Evolutionary conservation across 2,329 filamentous ascomycete species (phyloP).

Genomic region (Colletotrichum lupini): DNA sequence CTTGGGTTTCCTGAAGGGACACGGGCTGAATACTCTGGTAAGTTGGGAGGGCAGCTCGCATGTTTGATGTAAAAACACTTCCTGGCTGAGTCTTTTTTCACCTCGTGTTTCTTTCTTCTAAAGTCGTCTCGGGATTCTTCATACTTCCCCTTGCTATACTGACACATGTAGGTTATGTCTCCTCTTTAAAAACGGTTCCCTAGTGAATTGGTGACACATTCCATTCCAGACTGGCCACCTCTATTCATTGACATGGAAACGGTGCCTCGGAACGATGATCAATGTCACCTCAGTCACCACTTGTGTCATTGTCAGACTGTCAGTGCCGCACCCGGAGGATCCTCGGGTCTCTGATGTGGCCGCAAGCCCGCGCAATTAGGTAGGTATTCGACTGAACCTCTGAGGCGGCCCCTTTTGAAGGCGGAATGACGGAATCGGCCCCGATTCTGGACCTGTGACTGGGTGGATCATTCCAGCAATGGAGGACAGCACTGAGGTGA

Average conservation of each 20-base stretch:
- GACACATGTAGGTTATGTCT: background rate
- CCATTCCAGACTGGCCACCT: background rate
- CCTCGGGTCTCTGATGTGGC: slow-evolving; percentile 13
- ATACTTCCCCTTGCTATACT: too few relatives aligned
- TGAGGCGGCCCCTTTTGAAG: slow-evolving; percentile 18
- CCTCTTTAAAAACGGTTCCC: background rate
- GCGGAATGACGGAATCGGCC: slow-evolving; percentile 36
- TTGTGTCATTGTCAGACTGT: too few relatives aligned
- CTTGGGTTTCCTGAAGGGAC: background rate
- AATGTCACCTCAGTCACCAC: too few relatives aligned
- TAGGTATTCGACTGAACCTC: background rate
- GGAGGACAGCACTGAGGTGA: slow-evolving; percentile 9
- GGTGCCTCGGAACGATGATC: background rate
- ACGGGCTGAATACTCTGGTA: background rate
- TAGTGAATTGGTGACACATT: background rate
- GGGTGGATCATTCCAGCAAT: slow-evolving; percentile 15
- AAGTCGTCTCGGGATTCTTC: background rate
- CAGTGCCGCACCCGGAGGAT: slow-evolving; percentile 1
- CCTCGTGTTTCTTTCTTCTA: background rate
- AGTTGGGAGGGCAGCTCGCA: background rate
- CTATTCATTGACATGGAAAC: background rate
- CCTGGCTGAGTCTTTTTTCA: background rate
- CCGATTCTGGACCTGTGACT: slow-evolving; percentile 13
- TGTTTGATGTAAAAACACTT: background rate
- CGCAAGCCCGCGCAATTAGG: slow-evolving; percentile 15